Evolutionary conservation across 2,329 filamentous ascomycete species (phyloP).

Genomic region (Sclerotinia spermophila): DNA sequence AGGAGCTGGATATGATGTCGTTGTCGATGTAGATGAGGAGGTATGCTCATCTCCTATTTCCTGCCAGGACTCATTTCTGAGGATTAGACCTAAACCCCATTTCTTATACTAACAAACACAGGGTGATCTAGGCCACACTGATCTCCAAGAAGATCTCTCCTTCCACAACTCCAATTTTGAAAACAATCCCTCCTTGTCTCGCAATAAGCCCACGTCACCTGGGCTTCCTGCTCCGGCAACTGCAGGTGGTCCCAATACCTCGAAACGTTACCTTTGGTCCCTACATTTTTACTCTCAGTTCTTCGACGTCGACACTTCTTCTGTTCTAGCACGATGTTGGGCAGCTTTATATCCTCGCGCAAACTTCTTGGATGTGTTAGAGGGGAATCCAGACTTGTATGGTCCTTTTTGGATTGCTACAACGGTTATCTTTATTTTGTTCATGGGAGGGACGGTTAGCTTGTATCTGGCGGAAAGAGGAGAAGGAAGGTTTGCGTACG

Average conservation of each 20-base stretch:
- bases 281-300: slow-evolving; percentile 94
- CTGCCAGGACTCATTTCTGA: background rate
- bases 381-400: slow-evolving; percentile 95
- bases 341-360: slow-evolving; percentile 85
- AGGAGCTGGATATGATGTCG: slow-evolving; percentile 84
- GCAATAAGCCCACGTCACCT: slow-evolving; percentile 40
- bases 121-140: slow-evolving; percentile 96
- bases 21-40: slow-evolving; percentile 96
- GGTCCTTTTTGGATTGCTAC: slow-evolving; percentile 99
- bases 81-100: slow-evolving; percentile 10
- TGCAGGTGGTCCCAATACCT: slow-evolving; percentile 44
- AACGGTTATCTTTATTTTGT: slow-evolving; percentile 92
- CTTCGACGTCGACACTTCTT: slow-evolving; percentile 95
- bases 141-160: slow-evolving; percentile 97
- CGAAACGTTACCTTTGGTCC: slow-evolving; percentile 89
- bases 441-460: slow-evolving; percentile 91
- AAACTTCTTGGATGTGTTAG: slow-evolving; percentile 95
- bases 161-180: slow-evolving; percentile 93
- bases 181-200: slow-evolving; percentile 47
- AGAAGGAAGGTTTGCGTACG: slow-evolving; percentile 78
- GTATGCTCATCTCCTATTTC: slow-evolving; percentile 45
- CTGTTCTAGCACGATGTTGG: slow-evolving; percentile 81
- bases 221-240: slow-evolving; percentile 56
- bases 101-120: slow-evolving; percentile 41
- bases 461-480: slow-evolving; percentile 72